A percentile compares a stretch with the other conserved stretches of the same genome.
phyloP scores from a whole-genome alignment of 352 stramenopile genomes.

The Phytophthora pistaciae region DNA sequence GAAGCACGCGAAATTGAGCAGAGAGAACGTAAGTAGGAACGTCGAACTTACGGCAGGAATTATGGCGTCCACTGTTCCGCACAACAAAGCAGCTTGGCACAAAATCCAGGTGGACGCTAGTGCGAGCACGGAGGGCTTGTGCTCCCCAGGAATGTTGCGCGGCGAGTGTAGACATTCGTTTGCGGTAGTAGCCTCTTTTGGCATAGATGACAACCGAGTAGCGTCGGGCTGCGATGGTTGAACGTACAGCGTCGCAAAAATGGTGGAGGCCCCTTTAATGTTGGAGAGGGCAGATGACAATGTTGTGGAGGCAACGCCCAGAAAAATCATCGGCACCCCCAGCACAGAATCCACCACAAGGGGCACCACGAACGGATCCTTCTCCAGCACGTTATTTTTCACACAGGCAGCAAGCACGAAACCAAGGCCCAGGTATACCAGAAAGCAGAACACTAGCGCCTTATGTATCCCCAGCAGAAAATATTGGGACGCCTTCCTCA shows the following conservation, averaged over 20 bases:
- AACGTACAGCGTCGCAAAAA: slow-evolving; percentile 22
- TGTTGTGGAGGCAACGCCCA: slow-evolving; percentile 51
- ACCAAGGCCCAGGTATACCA: slow-evolving; percentile 42
- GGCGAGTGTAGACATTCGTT: not conserved
- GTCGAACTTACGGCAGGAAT: slow-evolving; percentile 52
- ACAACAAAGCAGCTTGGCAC: slow-evolving; percentile 42
- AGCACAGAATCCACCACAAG: slow-evolving; percentile 58
- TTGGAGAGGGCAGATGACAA: slow-evolving; percentile 62
- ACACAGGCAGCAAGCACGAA: slow-evolving; percentile 45
- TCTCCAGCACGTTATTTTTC: slow-evolving; percentile 36
- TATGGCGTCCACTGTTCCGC: slow-evolving; percentile 50
- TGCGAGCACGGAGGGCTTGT: slow-evolving; percentile 7
- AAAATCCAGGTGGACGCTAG: slow-evolving; percentile 39
- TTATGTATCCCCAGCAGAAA: slow-evolving; percentile 56
- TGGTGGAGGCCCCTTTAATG: slow-evolving; percentile 40
- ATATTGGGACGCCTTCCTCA: slow-evolving; percentile 34
- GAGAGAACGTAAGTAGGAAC: slow-evolving; percentile 57
- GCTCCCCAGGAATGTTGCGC: not conserved
- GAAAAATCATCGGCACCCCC: slow-evolving; percentile 50
- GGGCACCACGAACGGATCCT: slow-evolving; percentile 48
- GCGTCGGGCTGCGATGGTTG: not conserved
- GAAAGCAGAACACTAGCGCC: slow-evolving; percentile 46
- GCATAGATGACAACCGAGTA: not conserved
- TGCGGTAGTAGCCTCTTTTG: not conserved
- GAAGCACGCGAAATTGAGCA: slow-evolving; percentile 67